Evolutionary conservation across 148 eudicot genomes (phyloP).

Genomic region (Nepenthes gracilis): DNA sequence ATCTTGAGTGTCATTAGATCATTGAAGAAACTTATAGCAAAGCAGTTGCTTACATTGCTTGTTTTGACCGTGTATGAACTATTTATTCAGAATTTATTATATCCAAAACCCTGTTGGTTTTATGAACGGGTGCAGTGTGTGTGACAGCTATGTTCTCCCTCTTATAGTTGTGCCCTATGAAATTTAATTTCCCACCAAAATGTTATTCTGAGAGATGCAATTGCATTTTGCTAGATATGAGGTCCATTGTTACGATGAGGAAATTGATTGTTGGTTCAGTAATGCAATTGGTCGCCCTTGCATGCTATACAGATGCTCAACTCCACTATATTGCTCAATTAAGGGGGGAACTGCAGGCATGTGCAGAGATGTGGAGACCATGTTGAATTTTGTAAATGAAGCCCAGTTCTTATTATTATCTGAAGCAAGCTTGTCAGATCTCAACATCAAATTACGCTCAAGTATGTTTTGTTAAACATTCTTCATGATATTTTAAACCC

Average conservation of each 20-base stretch:
- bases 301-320: slow-evolving; percentile 55
- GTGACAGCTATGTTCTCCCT: neutral
- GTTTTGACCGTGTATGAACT: too few relatives aligned
- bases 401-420: slow-evolving; percentile 84
- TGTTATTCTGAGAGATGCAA: slow-evolving; percentile 5
- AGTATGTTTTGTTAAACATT: slow-evolving; percentile 40
- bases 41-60: too few relatives aligned
- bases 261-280: slow-evolving; percentile 75
- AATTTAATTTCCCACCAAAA: neutral
- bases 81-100: too few relatives aligned
- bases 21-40: too few relatives aligned
- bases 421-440: slow-evolving; percentile 74
- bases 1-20: too few relatives aligned
- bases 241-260: slow-evolving; percentile 44
- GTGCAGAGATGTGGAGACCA: slow-evolving; percentile 51
- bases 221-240: slow-evolving; percentile 41
- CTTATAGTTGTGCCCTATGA: neutral
- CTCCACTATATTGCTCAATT: slow-evolving; percentile 18
- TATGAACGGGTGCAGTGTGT: too few relatives aligned
- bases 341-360: slow-evolving; percentile 18
- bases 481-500: neutral
- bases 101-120: too few relatives aligned
- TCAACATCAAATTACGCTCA: slow-evolving; percentile 53
- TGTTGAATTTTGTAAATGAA: slow-evolving; percentile 83
- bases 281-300: slow-evolving; percentile 80